Conservation (phyloP, 805 yeast genomes). For the Saccharomycopsis sp. region DNA sequence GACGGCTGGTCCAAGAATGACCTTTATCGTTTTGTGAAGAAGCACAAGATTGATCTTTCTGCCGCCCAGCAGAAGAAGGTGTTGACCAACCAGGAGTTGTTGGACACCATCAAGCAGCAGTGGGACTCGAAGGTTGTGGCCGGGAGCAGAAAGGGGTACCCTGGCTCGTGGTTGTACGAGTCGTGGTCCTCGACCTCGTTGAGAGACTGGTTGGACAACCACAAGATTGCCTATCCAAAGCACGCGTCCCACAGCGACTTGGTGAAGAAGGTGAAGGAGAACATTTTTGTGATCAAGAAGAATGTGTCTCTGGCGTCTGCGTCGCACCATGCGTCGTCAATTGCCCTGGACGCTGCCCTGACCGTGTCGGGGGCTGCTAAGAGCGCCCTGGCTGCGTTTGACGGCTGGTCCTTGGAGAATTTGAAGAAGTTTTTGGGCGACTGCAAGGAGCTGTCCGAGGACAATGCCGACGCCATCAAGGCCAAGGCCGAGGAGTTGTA, state of each 20-base stretch:
- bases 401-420: conserved; percentile 6
- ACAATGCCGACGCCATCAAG: conserved; percentile 27
- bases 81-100: conserved; percentile 28
- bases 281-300: conserved; percentile 36
- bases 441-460: conserved; percentile 4
- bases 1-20: conserved; percentile 35
- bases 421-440: conserved; percentile 2
- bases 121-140: conserved; percentile 28
- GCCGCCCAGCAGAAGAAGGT: conserved; percentile 4
- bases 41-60: conserved; percentile 27
- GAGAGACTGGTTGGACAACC: conserved; percentile 38
- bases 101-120: conserved; percentile 30
- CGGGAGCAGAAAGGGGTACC: conserved; percentile 36
- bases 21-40: conserved; percentile 29
- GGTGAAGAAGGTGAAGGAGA: conserved; percentile 35
- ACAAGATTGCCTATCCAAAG: conserved; percentile 32
- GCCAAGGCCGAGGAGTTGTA: conserved; percentile 13
- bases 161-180: conserved; percentile 45
- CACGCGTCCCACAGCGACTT: conserved; percentile 37
- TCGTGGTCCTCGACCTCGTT: conserved; percentile 45
- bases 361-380: background rate
- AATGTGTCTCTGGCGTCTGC: conserved; percentile 27
- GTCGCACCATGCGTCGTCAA: conserved; percentile 17
- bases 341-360: background rate
- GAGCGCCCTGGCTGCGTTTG: conserved; percentile 1